Evolutionary conservation across 257 asterid genomes (phyloP).

Genomic region (Parsonsia alboflavescens): DNA sequence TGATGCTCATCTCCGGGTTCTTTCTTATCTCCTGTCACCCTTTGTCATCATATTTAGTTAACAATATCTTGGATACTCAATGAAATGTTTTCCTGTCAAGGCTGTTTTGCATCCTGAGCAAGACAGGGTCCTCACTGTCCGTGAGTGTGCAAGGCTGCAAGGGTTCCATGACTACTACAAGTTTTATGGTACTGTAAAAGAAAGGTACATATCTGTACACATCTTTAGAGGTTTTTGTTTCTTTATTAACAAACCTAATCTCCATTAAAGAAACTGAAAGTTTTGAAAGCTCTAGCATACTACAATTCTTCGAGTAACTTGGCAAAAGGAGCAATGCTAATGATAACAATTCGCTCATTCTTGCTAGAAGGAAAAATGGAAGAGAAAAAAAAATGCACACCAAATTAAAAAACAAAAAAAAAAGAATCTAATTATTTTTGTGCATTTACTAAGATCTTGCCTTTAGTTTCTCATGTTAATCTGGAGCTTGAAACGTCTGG

Average conservation of each 20-base stretch:
- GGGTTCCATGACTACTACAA: constrained; percentile 47
- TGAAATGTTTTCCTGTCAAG: constrained; percentile 20
- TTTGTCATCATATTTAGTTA: neutral
- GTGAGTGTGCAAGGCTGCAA: constrained; percentile 53
- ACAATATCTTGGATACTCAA: neutral
- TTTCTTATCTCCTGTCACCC: neutral
- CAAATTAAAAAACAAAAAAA: neutral
- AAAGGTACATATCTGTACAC: constrained; percentile 33
- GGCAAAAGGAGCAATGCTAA: neutral
- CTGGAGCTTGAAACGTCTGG: neutral
- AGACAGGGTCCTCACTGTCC: constrained; percentile 44
- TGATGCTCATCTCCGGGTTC: constrained; percentile 78
- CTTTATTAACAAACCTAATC: neutral
- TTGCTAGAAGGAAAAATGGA: neutral
- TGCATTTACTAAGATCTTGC: neutral
- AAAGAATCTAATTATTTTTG: neutral
- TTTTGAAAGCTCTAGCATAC: neutral
- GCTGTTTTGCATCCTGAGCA: constrained; percentile 47
- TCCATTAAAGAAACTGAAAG: neutral
- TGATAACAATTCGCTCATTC: too few relatives aligned
- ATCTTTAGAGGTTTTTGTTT: neutral
- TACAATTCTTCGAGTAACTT: neutral
- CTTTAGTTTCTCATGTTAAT: neutral
- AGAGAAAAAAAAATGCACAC: neutral
- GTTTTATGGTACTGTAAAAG: constrained; percentile 42